Percentiles rank a stretch among this genome's conserved stretches.
These are phyloP conservation scores for Russula sp. DNA, from an alignment of 768 basidiomycete genomes.

Conservation along the genomic window DNA sequence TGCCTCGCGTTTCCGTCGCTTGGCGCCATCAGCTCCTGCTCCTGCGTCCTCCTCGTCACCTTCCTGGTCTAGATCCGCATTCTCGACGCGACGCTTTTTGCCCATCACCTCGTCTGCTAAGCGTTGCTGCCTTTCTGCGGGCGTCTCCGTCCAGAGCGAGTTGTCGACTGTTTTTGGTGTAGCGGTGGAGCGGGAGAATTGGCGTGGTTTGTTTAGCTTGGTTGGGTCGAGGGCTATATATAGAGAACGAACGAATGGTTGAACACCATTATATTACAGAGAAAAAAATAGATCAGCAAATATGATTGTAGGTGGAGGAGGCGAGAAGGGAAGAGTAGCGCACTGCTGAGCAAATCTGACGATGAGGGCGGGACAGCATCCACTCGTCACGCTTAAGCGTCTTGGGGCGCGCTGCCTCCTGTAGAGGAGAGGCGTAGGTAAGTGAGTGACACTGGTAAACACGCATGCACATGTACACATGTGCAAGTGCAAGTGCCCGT, in stretches of 20 bases:
- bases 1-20: constrained; percentile 61
- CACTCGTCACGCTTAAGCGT: constrained; percentile 85
- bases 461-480: neutral
- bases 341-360: constrained; percentile 75
- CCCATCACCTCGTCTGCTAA: constrained; percentile 95
- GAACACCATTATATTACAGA: neutral
- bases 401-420: constrained; percentile 80
- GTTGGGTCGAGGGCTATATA: constrained; percentile 78
- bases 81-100: constrained; percentile 71
- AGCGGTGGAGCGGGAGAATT: constrained; percentile 62
- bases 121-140: constrained; percentile 85
- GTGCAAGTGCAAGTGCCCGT: neutral
- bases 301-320: neutral
- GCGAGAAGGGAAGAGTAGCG: constrained; percentile 3
- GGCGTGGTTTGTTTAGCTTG: constrained; percentile 67
- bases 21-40: constrained; percentile 40
- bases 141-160: constrained; percentile 96
- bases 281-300: neutral
- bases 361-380: constrained; percentile 96
- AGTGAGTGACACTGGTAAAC: constrained; percentile 3
- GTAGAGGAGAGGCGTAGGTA: constrained; percentile 14
- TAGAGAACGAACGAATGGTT: neutral
- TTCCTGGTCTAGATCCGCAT: constrained; percentile 45
- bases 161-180: constrained; percentile 48
- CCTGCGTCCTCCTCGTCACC: constrained; percentile 33